phyloP scores from a whole-genome alignment of 805 yeast species.

The Yamadazyma sp. region DNA sequence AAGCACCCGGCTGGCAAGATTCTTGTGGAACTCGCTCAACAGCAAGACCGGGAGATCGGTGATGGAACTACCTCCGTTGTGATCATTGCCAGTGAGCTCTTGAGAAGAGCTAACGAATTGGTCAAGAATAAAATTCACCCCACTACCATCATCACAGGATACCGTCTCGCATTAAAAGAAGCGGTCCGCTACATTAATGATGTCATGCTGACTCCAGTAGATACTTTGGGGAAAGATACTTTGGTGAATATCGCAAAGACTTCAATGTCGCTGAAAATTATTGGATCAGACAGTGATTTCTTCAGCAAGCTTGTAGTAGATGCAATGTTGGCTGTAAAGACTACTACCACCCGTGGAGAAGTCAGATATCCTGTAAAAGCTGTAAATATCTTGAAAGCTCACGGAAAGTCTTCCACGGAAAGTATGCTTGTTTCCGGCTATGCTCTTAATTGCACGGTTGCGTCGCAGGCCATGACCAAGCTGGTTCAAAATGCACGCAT shows the following conservation, averaged over 20 bases:
- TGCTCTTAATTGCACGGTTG: conserved; percentile 95
- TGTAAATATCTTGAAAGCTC: conserved; percentile 92
- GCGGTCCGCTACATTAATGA: conserved; percentile 85
- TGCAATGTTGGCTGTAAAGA: conserved; percentile 91
- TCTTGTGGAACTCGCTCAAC: conserved; percentile 94
- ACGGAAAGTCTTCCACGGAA: conserved; percentile 89
- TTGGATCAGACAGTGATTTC: conserved; percentile 90
- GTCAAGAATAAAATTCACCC: conserved; percentile 96
- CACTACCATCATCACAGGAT: conserved; percentile 96
- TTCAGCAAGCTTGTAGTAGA: conserved; percentile 91
- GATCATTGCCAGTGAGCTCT: conserved; percentile 88
- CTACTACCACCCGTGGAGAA: conserved; percentile 86
- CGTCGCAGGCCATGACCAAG: conserved; percentile 94
- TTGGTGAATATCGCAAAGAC: conserved; percentile 92
- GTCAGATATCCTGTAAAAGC: conserved; percentile 94
- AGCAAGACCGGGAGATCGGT: conserved; percentile 98
- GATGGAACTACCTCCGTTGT: conserved; percentile 98
- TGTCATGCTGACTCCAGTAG: conserved; percentile 79
- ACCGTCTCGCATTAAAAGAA: conserved; percentile 88
- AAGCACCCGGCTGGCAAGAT: conserved; percentile 99
- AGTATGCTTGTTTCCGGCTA: conserved; percentile 88
- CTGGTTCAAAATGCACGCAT: conserved; percentile 68
- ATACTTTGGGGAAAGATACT: conserved; percentile 76
- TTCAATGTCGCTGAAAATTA: conserved; percentile 94
- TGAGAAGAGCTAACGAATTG: conserved; percentile 89